A percentile compares a stretch with the other conserved stretches of the same genome.
Evolutionary conservation across 306 rosid genomes (phyloP).

Genomic region (Dalbergia oliveri): DNA sequence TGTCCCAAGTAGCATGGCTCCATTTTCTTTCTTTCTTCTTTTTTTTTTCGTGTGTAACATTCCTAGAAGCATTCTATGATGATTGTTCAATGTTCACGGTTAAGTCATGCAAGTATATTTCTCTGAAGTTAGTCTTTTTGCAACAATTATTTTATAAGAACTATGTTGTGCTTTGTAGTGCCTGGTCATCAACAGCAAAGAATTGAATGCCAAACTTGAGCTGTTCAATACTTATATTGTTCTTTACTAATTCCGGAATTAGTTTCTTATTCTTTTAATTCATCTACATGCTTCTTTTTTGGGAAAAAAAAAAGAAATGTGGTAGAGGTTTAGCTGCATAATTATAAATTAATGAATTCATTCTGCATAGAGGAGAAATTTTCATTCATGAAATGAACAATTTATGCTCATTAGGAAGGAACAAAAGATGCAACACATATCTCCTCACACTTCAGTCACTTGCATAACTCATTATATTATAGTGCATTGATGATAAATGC

Average conservation of each 20-base stretch:
- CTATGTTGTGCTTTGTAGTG: background rate
- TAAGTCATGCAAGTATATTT: constrained; percentile 6
- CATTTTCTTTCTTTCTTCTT: too few relatives aligned
- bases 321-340: constrained; percentile 1
- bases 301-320: too few relatives aligned
- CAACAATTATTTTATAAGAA: background rate
- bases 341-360: background rate
- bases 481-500: too few relatives aligned
- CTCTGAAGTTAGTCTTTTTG: background rate
- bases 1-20: too few relatives aligned
- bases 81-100: background rate
- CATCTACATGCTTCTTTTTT: background rate
- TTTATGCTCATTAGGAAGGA: background rate
- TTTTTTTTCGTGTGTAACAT: background rate
- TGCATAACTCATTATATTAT: background rate
- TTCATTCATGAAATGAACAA: background rate
- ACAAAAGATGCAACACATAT: background rate
- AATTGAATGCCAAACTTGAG: background rate
- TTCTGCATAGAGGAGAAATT: background rate
- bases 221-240: background rate
- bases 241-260: background rate
- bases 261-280: background rate
- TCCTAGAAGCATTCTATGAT: background rate
- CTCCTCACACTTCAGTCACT: background rate
- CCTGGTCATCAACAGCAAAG: background rate